Base-by-base conservation (phyloP, 2,329 filamentous ascomycete genomes). In the Diaporthe australafricana region DNA sequence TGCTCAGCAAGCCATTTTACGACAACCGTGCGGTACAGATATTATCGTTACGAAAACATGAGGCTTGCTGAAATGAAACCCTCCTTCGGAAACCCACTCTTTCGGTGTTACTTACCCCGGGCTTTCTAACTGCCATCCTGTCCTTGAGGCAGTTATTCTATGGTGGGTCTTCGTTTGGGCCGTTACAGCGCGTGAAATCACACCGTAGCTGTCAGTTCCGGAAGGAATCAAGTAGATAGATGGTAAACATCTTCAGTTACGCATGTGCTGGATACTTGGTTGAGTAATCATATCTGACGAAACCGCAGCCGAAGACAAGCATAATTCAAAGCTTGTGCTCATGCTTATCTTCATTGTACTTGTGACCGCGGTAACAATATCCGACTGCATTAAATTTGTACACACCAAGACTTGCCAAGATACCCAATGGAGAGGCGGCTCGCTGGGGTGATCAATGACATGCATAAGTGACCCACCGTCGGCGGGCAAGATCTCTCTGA, bases 241-340 rank as follows among this genome's bases (percentile, higher is more conserved):
- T 11, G 3, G 38, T 3, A 40, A 8, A 40, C 9, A 40, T 40
- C 6, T 16, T 40, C 38, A 14, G 14, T 3, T 50, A 35, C 35
- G 30, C n/a, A 38, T 38, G 45, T 50, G 25, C 7, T 35, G 9
- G 25, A 14, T 38, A 48, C 11, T 30, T 32, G n/a, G 9, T 45
- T 20, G 9, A 14, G 5, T n/a, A 32, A 22, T 35, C 32, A 20
- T 27, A 5, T 12, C n/a, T 35, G 42, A 14, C 25, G 20, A 12
- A 65, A 20, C 12, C 60, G 22, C 20, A 12, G 30, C 14, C n/a
- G n/a, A 35, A 38, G 17, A 65, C 27, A 65, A 50, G 42, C 60
- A 65, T 12, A 38, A 65, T 17, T 27, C 45, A 65, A 65, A 65
- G 60, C 45, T 65, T 65, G 27, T 65, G 60, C 38, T 45, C n/a